Evolutionary conservation across 2,329 filamentous ascomycete genomes (phyloP).

Genomic region (Pochonia chlamydosporia): DNA sequence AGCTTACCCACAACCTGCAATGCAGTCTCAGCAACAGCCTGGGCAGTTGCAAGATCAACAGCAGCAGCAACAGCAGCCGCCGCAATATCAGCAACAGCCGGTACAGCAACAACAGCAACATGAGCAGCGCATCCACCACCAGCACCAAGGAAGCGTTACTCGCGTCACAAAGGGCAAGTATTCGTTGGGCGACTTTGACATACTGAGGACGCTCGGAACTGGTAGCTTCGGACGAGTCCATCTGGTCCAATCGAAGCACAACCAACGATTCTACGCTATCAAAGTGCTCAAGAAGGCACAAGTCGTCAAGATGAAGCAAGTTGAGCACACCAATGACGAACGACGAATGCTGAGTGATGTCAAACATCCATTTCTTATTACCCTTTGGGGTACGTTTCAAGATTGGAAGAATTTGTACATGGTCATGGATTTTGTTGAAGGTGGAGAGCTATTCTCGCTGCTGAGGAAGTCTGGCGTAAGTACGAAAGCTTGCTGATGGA

Average conservation of each 20-base stretch:
- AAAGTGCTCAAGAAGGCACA: conserved; percentile 98
- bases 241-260: conserved; percentile 95
- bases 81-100: conserved; percentile 14
- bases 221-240: conserved; percentile 97
- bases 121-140: conserved; percentile 23
- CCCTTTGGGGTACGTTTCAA: conserved; percentile 97
- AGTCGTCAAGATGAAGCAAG: conserved; percentile 99
- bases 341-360: conserved; percentile 92
- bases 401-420: conserved; percentile 95
- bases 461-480: conserved; percentile 85
- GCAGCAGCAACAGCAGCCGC: conserved; percentile 18
- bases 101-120: conserved; percentile 15
- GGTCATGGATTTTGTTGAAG: conserved; percentile 99
- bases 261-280: conserved; percentile 95
- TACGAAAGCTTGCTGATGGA: conserved; percentile 9
- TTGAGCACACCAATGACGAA: conserved; percentile 99
- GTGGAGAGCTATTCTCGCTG: conserved; percentile 92
- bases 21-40: conserved; percentile 17
- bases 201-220: conserved; percentile 87
- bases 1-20: conserved; percentile 20
- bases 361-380: conserved; percentile 96
- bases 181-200: conserved; percentile 81
- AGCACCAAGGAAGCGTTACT: conserved; percentile 27
- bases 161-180: conserved; percentile 96
- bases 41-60: conserved; percentile 17